These are phyloP conservation scores for Lyophyllum atratum DNA, from an alignment of 768 basidiomycete species.

Conservation along the genomic window DNA sequence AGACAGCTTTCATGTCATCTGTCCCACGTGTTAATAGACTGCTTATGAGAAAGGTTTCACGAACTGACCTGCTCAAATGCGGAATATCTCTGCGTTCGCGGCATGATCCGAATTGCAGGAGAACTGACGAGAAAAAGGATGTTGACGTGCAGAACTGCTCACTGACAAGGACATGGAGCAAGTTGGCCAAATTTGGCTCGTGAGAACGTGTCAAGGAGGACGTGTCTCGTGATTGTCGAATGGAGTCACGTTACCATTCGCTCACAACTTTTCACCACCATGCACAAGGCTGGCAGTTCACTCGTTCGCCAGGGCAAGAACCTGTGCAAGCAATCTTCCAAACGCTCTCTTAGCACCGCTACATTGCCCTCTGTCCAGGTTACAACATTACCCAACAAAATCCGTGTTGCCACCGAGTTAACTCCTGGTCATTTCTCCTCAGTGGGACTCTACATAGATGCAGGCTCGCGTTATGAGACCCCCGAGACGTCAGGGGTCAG, in stretches of 20 bases:
- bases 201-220: neutral
- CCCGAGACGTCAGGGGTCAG: slow-evolving; percentile 74
- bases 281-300: slow-evolving; percentile 41
- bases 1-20: neutral
- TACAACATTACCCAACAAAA: slow-evolving; percentile 88
- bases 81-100: neutral
- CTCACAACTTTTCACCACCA: slow-evolving; percentile 11
- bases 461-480: slow-evolving; percentile 88
- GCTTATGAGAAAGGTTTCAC: slow-evolving; percentile 11
- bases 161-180: neutral
- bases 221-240: slow-evolving; percentile 5
- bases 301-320: slow-evolving; percentile 37
- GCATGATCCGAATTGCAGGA: neutral
- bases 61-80: neutral
- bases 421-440: slow-evolving; percentile 95
- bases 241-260: slow-evolving; percentile 13
- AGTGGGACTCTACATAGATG: slow-evolving; percentile 91
- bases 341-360: slow-evolving; percentile 15
- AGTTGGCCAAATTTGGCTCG: neutral
- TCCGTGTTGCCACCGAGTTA: slow-evolving; percentile 88
- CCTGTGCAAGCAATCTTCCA: slow-evolving; percentile 18
- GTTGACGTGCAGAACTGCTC: neutral
- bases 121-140: neutral
- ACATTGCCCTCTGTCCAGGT: slow-evolving; percentile 49
- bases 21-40: slow-evolving; percentile 8